These are phyloP conservation scores for Eucalyptus marginata DNA, from an alignment of 345 rosid species.

Conservation along the genomic window DNA sequence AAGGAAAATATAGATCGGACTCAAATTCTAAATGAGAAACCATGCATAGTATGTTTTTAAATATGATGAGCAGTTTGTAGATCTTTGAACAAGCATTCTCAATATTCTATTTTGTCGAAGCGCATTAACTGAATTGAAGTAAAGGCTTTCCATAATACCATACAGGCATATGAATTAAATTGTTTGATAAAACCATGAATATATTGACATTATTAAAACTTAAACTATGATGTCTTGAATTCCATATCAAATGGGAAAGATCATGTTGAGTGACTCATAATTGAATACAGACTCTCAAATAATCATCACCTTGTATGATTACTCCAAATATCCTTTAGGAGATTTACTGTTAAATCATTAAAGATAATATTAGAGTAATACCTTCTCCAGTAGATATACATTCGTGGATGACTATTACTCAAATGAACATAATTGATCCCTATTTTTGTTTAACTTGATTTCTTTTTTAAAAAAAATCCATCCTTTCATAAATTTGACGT, in stretches of 20 bases:
- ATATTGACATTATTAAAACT: not conserved
- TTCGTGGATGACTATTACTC: not conserved
- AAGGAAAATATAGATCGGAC: not conserved
- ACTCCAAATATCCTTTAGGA: not conserved
- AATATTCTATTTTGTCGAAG: not conserved
- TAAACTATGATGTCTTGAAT: not conserved
- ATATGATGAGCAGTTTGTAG: not conserved
- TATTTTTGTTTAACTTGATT: not conserved
- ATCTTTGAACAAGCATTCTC: not conserved
- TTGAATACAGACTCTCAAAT: not conserved
- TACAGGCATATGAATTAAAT: not conserved
- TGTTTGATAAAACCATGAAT: not conserved
- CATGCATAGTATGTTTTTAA: not conserved
- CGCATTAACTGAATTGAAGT: not conserved
- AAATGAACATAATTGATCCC: not conserved
- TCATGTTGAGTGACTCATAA: not conserved
- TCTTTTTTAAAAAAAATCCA: not conserved
- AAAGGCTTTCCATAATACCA: not conserved
- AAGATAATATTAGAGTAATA: not conserved
- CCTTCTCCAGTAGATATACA: not conserved
- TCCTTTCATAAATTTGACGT: not conserved
- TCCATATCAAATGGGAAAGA: not conserved
- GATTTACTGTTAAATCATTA: not conserved
- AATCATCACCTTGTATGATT: not conserved
- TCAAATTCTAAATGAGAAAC: not conserved